Conservation (phyloP, 108 stramenopile genomes). For the Aurantiochytrium sp. region DNA sequence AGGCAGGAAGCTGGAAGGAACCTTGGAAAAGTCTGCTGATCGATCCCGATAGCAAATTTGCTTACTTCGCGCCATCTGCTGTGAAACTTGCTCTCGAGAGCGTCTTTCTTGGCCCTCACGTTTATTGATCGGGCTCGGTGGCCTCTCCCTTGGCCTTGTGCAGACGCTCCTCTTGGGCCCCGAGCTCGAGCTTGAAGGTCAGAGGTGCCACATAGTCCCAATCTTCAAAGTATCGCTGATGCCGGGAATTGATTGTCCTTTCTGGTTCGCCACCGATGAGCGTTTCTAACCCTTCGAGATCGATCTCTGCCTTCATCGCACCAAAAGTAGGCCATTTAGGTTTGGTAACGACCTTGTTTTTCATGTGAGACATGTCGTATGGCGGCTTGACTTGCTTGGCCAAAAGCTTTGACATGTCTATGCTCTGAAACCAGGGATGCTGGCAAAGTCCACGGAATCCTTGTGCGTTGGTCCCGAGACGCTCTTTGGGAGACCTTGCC, state of each 20-base stretch:
- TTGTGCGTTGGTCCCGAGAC: background rate
- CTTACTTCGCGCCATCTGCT: no score
- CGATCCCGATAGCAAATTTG: no score
- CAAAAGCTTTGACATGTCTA: background rate
- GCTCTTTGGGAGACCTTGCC: background rate
- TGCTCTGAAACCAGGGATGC: background rate
- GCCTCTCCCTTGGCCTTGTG: background rate
- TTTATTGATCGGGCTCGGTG: no score
- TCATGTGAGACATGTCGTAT: background rate
- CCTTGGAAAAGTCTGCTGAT: no score
- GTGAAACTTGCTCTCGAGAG: no score
- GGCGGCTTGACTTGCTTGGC: background rate
- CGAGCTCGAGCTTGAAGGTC: constrained; percentile 12
- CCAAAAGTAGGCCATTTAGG: background rate
- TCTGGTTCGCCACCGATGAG: background rate
- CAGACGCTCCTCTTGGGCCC: background rate
- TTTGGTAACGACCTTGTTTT: background rate
- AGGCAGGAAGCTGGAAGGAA: no score
- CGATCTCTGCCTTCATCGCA: background rate
- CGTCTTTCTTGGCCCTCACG: no score
- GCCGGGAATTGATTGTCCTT: background rate
- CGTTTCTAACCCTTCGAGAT: background rate
- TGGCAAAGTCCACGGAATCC: background rate
- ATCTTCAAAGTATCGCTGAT: background rate
- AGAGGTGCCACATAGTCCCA: background rate